A percentile compares a stretch with the other conserved stretches of the same genome.
Evolutionary conservation across 371 early-diverging fungal genomes (phyloP).

Genomic region (Choanephora cucurbitarum): DNA sequence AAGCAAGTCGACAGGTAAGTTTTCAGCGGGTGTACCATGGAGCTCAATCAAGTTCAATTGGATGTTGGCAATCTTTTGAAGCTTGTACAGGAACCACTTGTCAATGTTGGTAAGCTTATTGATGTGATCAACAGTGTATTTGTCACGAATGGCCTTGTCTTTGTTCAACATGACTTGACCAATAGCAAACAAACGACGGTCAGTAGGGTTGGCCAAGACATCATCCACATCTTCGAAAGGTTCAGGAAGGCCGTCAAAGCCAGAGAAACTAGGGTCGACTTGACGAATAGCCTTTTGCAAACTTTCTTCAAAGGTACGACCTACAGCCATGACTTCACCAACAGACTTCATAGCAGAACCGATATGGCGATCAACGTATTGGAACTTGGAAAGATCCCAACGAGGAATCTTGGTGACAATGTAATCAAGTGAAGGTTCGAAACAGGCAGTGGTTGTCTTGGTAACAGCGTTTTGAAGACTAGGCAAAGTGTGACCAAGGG

Average conservation of each 20-base stretch:
- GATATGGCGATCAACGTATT: slow-evolving; percentile 79
- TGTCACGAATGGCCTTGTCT: slow-evolving; percentile 53
- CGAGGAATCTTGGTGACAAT: slow-evolving; percentile 94
- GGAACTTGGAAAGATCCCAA: slow-evolving; percentile 94
- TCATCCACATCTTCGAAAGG: slow-evolving; percentile 68
- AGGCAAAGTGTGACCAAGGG: slow-evolving; percentile 79
- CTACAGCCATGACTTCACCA: slow-evolving; percentile 97
- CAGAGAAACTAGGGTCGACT: slow-evolving; percentile 70
- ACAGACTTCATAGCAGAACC: slow-evolving; percentile 93
- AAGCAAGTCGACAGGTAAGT: slow-evolving; percentile 56
- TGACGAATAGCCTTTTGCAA: slow-evolving; percentile 90
- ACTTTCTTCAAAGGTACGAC: slow-evolving; percentile 92
- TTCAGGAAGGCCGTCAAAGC: slow-evolving; percentile 60
- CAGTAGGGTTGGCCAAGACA: slow-evolving; percentile 78
- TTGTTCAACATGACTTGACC: slow-evolving; percentile 81
- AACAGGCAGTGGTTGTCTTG: slow-evolving; percentile 90
- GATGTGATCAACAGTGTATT: slow-evolving; percentile 82
- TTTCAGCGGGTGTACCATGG: slow-evolving; percentile 38
- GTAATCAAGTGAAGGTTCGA: slow-evolving; percentile 95
- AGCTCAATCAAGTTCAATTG: slow-evolving; percentile 50
- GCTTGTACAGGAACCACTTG: slow-evolving; percentile 93
- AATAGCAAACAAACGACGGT: slow-evolving; percentile 88
- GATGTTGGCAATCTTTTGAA: slow-evolving; percentile 79
- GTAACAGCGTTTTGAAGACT: slow-evolving; percentile 91
- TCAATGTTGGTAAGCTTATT: slow-evolving; percentile 92